Evolutionary conservation across 2,329 filamentous ascomycete genomes (phyloP).

Genomic region (Neopestalotiopsis clavispora): DNA sequence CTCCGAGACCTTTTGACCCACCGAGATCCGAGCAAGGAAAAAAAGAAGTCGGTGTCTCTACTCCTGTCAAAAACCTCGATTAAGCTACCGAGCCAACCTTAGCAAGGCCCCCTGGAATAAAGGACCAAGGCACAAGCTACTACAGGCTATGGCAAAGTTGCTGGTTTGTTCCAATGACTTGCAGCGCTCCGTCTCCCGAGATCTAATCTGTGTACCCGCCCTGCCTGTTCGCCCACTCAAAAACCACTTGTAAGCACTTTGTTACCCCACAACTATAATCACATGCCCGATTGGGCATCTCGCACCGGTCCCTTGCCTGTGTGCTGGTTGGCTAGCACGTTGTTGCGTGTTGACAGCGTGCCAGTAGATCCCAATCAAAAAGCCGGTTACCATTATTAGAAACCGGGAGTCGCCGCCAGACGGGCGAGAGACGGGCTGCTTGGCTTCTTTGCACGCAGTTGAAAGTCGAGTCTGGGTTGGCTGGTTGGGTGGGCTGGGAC

Average conservation of each 20-base stretch:
- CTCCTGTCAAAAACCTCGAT: no score
- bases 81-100: no score
- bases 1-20: neutral
- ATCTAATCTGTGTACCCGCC: neutral
- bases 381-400: slow-evolving; percentile 4
- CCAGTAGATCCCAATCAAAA: slow-evolving; percentile 8
- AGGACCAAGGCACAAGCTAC: no score
- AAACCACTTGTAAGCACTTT: neutral
- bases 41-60: no score
- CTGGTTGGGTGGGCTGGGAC: no score
- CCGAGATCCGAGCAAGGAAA: neutral
- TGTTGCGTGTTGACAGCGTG: neutral
- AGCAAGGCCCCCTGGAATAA: no score
- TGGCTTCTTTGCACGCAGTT: neutral
- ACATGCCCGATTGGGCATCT: slow-evolving; percentile 8
- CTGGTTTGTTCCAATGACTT: no score
- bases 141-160: no score
- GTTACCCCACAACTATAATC: slow-evolving; percentile 6
- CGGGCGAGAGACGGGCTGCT: neutral
- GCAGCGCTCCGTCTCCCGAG: neutral
- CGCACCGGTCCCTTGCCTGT: neutral
- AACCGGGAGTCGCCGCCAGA: neutral
- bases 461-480: no score
- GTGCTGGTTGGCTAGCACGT: slow-evolving; percentile 8
- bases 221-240: no score